phyloP scores from a whole-genome alignment of 1,284 basidiomycete genomes.

The Heterobasidion irregulare region DNA sequence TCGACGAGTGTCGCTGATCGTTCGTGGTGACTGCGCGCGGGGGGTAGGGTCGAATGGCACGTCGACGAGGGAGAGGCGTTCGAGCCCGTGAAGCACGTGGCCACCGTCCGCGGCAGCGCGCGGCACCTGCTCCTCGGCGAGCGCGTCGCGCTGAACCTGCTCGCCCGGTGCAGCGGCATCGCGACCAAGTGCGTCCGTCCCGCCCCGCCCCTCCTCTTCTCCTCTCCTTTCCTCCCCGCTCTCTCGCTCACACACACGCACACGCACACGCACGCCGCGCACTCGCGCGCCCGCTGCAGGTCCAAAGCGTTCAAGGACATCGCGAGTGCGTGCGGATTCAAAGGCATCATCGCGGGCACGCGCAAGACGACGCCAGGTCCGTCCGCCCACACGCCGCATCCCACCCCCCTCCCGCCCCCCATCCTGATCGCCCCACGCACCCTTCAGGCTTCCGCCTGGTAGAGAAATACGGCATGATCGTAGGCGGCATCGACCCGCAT shows the following conservation, averaged over 20 bases:
- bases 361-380: constrained; percentile 95
- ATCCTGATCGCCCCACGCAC: no score
- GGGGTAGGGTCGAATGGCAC: constrained; percentile 85
- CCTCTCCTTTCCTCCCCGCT: not conserved
- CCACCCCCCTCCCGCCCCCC: not conserved
- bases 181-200: constrained; percentile 71
- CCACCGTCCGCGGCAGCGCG: constrained; percentile 87
- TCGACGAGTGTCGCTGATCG: no score
- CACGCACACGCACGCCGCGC: no score
- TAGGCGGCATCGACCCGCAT: constrained; percentile 95
- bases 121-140: constrained; percentile 90
- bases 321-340: constrained; percentile 76
- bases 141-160: constrained; percentile 87
- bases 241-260: not conserved
- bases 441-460: constrained; percentile 82
- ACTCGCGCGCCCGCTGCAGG: constrained; percentile 27
- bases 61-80: constrained; percentile 78
- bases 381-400: not conserved
- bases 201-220: not conserved
- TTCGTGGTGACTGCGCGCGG: no score
- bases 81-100: constrained; percentile 80
- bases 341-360: constrained; percentile 90
- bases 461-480: constrained; percentile 98
- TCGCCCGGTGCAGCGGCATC: constrained; percentile 95
- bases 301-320: constrained; percentile 76